Evolutionary conservation across 2,329 filamentous ascomycete genomes (phyloP), one percentile per base, ranked within the genome.

Genomic region (Fusarium penzigii): DNA sequence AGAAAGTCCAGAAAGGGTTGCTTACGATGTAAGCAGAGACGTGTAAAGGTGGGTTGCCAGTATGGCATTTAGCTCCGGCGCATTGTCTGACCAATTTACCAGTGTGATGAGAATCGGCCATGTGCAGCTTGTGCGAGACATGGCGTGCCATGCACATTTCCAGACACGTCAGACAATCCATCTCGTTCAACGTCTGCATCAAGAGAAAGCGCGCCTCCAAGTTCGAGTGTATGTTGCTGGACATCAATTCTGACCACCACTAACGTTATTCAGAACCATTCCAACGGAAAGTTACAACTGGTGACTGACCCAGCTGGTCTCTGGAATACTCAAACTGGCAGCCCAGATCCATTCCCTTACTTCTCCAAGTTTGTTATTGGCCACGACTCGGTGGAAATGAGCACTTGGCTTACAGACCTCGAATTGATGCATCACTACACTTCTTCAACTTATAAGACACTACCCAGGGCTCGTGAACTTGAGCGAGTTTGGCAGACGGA

Each of bases 41-140:
- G 70, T 36, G 70, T 72, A 55, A 72, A 72, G 64, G 70, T 70
- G 58, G 17, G 42, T 42, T 36, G 12, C 20, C 7, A 25, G 20
- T 25, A 25, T 25, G 20, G 20, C 20, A 12, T n/a, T 13, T 3
- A 17, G 40, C 10, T 14, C 17, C 42, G 38, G 42, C 13, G 25
- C 17, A 39, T 40, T 17, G 46, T 11, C 5, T 34, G 16, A n/a
- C 17, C 29, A 25, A 40, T 39, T 34, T 14, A 11, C 42, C 46
- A 74, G 72, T 74, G 72, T 53, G 70, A 74, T 46, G 72, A 74
- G 56, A 65, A 63, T 6, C 62, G 59, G n/a, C 72, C 72, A 5
- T 74, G 72, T 52, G 62, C 56, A 17, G 70, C 71, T 6, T 74
- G 72, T 47, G 54, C 66, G 17, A 66, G 70, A 44, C 72, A 74